Evolutionary conservation across 2,329 filamentous ascomycete genomes (phyloP), one percentile per base, ranked within the genome.

Genomic region (Ceratocystiopsis brevicomis): DNA sequence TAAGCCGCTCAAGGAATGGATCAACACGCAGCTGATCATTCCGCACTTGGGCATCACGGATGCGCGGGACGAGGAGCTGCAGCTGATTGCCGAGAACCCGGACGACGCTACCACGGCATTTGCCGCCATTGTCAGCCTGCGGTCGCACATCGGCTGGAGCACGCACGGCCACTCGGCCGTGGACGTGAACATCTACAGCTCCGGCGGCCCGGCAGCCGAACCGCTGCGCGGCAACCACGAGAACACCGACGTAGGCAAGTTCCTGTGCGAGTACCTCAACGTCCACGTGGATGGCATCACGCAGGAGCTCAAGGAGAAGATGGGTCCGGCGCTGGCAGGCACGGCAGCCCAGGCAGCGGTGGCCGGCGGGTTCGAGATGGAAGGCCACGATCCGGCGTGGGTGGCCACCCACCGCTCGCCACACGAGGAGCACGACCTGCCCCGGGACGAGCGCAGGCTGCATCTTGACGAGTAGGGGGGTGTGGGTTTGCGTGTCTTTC

Each of bases 121-220:
- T 56, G 77, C 86, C 0, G 78, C 84, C 54, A 88, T 98, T 65
- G 74, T 96, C 52, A 93, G 83, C 52, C 71, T 81, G 5, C 76
- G 90, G 47, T 83, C 87, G 1, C 85, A 93, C 55, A 74, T 94
- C 38, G 92, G 90, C 14, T 98, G 90, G 90, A 79, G 74, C 49
- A 94, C 87, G 0, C 88, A 95, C 58, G 90, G 90, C 25, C 90
- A 98, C 62, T 81, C 79, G 17, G 90, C 80, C 42, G 86, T 90
- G 9, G 90, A 98, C 57, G 90, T 98, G 40, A 98, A 98, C 59
- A 84, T 98, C 51, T 98, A 96, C 62, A 80, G 82, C 42, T 87
- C 81, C 0, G 68, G 69, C 39, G 77, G 82, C 4, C 68, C 73
- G 0, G 68, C 72, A 35, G 73, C 78, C 1, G 68, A 72, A 38